Evolutionary conservation across 352 stramenopile genomes (phyloP).

Genomic region (Globisporangium spiculum): DNA sequence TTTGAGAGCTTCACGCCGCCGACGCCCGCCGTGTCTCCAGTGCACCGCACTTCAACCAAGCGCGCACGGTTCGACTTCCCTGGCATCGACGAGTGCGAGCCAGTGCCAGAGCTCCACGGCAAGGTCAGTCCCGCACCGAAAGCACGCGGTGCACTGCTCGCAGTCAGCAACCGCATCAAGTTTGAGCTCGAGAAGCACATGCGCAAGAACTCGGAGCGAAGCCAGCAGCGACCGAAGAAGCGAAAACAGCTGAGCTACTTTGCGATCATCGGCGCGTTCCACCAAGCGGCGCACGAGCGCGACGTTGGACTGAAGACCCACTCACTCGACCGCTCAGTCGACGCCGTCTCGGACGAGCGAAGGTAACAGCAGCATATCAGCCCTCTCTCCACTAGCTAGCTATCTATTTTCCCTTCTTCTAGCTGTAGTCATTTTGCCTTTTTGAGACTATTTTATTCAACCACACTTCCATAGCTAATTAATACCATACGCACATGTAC

Average conservation of each 20-base stretch:
- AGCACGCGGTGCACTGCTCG: conserved; percentile 51
- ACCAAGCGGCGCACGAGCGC: conserved; percentile 70
- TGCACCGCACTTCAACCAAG: conserved; percentile 47
- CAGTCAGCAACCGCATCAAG: conserved; percentile 71
- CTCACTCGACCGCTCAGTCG: conserved; percentile 27
- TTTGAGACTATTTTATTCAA: conserved; percentile 21
- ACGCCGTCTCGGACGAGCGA: conserved; percentile 16
- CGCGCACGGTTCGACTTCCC: conserved; percentile 57
- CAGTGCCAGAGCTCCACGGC: conserved; percentile 19
- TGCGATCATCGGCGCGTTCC: conserved; percentile 76
- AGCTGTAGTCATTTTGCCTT: conserved; percentile 11
- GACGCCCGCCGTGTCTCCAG: conserved; percentile 65
- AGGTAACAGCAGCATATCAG: conserved; percentile 7
- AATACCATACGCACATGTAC: conserved; percentile 6
- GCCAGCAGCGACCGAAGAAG: conserved; percentile 44
- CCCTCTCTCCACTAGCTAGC: conserved; percentile 2
- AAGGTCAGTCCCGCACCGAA: conserved; percentile 35
- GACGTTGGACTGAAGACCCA: conserved; percentile 34
- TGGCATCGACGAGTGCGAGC: conserved; percentile 25
- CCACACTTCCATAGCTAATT: conserved; percentile 2
- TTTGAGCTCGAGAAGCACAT: conserved; percentile 66
- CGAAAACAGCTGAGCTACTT: conserved; percentile 77
- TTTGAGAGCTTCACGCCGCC: conserved; percentile 67
- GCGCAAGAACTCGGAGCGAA: conserved; percentile 45
- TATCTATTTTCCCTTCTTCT: conserved; percentile 15